Evolutionary conservation across 1,139 yeast species (phyloP), one percentile per base, ranked within the genome.

Genomic region (Saccharomyces pastorianus): DNA sequence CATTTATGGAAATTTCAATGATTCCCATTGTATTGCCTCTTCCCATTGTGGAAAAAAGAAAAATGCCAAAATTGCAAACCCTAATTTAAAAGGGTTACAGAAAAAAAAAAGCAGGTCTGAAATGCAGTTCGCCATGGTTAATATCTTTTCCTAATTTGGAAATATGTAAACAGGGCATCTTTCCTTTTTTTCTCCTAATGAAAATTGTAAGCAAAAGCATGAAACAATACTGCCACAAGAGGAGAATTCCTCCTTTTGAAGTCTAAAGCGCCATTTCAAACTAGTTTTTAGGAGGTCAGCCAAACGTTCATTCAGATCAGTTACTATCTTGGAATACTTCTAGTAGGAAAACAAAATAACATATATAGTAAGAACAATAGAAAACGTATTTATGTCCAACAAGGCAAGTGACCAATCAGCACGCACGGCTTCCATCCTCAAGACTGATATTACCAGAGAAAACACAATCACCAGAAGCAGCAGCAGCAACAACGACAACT

Each of bases 91-190:
- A 38, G 44, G 44, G 44, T 20, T 38, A 38, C 7, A 6, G 6
- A 11, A 7, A 7, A 38, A 38, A 38, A 14, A 20, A 20, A 17
- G 2, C 26, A 38, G 44, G 44, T 17, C 44, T 38, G 25, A 8
- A 38, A 38, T 3, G 4, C 23, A 32, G 6, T 6, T 28, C 46
- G 32, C 5, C 6, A 8, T 32, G 11, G 41, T 48, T 41, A 23
- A 54, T 57, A 20, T 47, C 51, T 34, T 51, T 54, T 42, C 61
- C 58, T 31, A 46, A 50, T 55, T 20, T 8, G 59, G 57, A 11
- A 52, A 48, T 32, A 51, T 5, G 55, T 58, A 56, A 59, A 59
- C 55, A 58, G 13, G 23, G 6, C 44, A 20, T 20, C 44, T 38
- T 38, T 38, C 25, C 23, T 17, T 20, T 38, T 31, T 27, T 31